These are phyloP conservation scores for Periconia sp. DNA, from an alignment of 2,329 filamentous ascomycete genomes.

Conservation along the genomic window DNA sequence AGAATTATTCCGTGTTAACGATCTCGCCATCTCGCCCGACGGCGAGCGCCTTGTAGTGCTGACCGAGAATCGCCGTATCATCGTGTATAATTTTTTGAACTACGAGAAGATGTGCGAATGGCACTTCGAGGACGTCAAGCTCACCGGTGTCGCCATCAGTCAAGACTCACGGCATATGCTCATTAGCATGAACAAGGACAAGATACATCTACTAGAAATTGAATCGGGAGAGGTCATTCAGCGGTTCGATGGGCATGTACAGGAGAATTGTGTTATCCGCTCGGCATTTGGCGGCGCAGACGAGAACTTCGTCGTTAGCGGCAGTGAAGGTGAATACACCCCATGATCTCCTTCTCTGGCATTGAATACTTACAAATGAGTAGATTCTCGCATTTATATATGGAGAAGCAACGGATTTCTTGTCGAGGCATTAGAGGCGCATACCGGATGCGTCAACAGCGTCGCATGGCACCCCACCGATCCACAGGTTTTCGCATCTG, in stretches of 20 bases:
- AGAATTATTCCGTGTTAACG: conserved; percentile 74
- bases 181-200: conserved; percentile 76
- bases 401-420: conserved; percentile 84
- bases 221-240: conserved; percentile 70
- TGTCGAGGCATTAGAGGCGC: conserved; percentile 75
- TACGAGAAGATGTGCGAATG: conserved; percentile 75
- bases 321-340: conserved; percentile 73
- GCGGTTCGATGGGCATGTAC: conserved; percentile 73
- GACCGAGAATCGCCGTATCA: conserved; percentile 66
- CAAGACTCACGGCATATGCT: conserved; percentile 79
- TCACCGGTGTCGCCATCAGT: conserved; percentile 81
- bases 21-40: conserved; percentile 79
- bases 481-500: conserved; percentile 83
- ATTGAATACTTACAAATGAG: not conserved
- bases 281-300: conserved; percentile 84
- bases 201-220: conserved; percentile 78
- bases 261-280: conserved; percentile 77
- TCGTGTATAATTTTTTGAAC: conserved; percentile 80
- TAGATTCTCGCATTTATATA: conserved; percentile 74
- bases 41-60: conserved; percentile 79
- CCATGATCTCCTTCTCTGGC: not conserved
- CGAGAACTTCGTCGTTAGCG: conserved; percentile 88
- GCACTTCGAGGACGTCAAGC: conserved; percentile 65
- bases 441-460: conserved; percentile 79
- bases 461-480: conserved; percentile 87